Percentiles rank a stretch among this genome's conserved stretches.
phyloP scores from a whole-genome alignment of 495 filamentous ascomycete species.

The Penicillium cinerascens region DNA sequence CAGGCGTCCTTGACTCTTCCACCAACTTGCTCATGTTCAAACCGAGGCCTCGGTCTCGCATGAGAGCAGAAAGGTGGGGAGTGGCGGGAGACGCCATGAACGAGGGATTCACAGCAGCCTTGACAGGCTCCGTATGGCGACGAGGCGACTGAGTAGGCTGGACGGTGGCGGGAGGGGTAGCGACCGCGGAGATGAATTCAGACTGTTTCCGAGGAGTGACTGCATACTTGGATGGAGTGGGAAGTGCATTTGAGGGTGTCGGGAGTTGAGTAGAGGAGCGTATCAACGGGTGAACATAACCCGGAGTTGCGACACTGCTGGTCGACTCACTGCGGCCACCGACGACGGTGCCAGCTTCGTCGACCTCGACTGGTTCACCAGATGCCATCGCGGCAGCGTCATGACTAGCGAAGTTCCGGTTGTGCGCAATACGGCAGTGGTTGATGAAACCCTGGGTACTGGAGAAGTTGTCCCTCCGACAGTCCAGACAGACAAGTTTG shows the following conservation, averaged over 20 bases:
- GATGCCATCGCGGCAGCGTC: conserved; percentile 90
- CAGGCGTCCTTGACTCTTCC: conserved; percentile 19
- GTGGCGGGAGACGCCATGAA: conserved; percentile 59
- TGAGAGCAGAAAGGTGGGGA: conserved; percentile 70
- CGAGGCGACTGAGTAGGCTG: conserved; percentile 8
- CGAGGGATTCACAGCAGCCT: conserved; percentile 14
- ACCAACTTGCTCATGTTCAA: conserved; percentile 59
- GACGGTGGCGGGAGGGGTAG: conserved; percentile 31
- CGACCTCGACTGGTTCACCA: conserved; percentile 73
- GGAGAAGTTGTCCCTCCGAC: conserved; percentile 82
- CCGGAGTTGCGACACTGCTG: conserved; percentile 32
- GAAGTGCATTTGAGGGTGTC: conserved; percentile 44
- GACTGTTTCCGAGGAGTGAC: conserved; percentile 30
- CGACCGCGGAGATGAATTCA: conserved; percentile 18
- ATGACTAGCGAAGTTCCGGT: conserved; percentile 86
- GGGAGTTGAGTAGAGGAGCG: conserved; percentile 53
- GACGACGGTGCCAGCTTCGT: conserved; percentile 55
- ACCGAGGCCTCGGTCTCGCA: conserved; percentile 60
- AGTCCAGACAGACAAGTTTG: conserved; percentile 87
- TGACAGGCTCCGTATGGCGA: conserved; percentile 12
- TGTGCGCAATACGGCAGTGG: conserved; percentile 93
- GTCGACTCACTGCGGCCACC: conserved; percentile 49
- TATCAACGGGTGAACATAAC: conserved; percentile 68
- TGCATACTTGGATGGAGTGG: conserved; percentile 42
- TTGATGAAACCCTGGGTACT: conserved; percentile 98